Base-by-base conservation (phyloP, 805 yeast species). In the Cyberlindnera euphorbiae region DNA sequence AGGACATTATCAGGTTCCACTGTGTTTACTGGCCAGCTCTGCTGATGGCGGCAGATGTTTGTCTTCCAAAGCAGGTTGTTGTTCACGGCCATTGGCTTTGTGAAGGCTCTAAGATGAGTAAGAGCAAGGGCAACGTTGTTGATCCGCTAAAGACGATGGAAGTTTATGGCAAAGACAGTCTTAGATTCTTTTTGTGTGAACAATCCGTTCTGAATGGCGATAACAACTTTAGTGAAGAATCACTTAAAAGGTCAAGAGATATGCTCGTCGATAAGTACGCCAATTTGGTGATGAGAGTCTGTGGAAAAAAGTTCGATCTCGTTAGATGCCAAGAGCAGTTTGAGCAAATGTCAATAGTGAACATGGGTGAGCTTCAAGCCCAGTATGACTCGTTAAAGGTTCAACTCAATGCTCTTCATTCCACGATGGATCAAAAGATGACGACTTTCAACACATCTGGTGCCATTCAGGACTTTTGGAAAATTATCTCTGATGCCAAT, bases 21-120 rank as follows among this genome's bases (percentile, higher is more conserved):
- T 79, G 94, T 46, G 72, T 89, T 11, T 88, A 86, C 52, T 93
- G 98, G 98, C 97, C 97, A 0, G 78, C 86, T 2, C 80, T 93
- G 40, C 63, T 93, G 39, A 63, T 89, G 71, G 96, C 96, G 1
- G 93, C 94, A 0, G 82, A 71, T 0, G 53, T 84, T 1, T 74
- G 73, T 5, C 52, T 82, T 6, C 97, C 97, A 0, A 62, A 69
- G 28, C 80, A 78, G 39, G 73, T 93, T 4, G 69, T 88, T 6
- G 95, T 93, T 2, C 98, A 93, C 63, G 81, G 94, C 6, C 98
- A 93, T 58, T 93, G 97, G 97, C 66, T 89, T 16, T 74, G 82
- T 58, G 82, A 79, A 23, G 97, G 97, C 0, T 65, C 77, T 29
- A 93, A 93, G 55, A 93, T 93, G 98, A 84, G 95, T 33, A 93